Base-by-base conservation (phyloP, 179 eudicot genomes). In the Patellifolia procumbens region DNA sequence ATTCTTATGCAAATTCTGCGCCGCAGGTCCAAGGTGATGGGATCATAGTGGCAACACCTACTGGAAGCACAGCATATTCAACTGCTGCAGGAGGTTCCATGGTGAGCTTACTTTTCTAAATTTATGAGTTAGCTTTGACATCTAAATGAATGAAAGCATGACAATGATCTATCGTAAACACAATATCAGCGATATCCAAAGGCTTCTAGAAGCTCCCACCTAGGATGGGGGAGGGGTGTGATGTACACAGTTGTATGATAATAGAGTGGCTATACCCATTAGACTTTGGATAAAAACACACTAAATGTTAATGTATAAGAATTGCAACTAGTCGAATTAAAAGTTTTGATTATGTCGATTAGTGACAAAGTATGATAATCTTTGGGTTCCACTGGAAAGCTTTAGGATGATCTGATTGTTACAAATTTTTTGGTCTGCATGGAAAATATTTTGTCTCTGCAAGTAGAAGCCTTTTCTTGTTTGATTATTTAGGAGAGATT, bases 81-180 rank as follows among this genome's bases (percentile, higher is more conserved):
- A 95, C 97, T 65, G 89, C 99, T 68, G 99, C 99, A 63, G 99
- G 99, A 70, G 99, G 99, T 79, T 95, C 97, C 64, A 93, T 95
- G 99, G 99, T 95, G 84, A 82, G 87, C 32, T 35, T 35, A 63
- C 45, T 56, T 39, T 69, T 70, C 85, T 55, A 48, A 53, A 43
- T 61, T n/a, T 69, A 59, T 59, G 12, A 61, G 19, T 68, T 13
- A 55, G 26, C 29, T 31, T 29, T 17, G 16, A 6, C 2, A 8
- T 67, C 24, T 9, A n/a, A 63, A 19, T 49, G 13, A 42, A 72
- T 37, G 43, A 61, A 16, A 61, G 22, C 19, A 46, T 76, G 43
- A 32, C 58, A 46, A 2, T 63, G 59, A 61, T 46, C 1, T 32
- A n/a, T 32, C 43, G 0, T 66, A 48, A n/a, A 66, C 49, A 35